Conservation (phyloP, 495 filamentous ascomycete genomes). For the Usnea hakonensis region DNA sequence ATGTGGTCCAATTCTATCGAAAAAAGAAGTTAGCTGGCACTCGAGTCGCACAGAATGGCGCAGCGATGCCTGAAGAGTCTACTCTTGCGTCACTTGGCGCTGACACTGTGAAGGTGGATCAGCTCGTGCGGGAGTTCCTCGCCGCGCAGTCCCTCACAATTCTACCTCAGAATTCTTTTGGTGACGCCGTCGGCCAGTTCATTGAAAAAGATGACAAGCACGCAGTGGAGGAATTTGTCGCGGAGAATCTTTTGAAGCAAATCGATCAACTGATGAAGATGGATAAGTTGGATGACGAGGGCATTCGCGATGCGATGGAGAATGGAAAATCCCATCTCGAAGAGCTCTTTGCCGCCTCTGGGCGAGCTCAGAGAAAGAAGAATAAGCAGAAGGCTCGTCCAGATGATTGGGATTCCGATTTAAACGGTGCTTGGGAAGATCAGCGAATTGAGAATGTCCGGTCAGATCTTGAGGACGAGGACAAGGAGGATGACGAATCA, state of each 20-base stretch:
- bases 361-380: conserved; percentile 50
- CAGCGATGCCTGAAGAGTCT: conserved; percentile 49
- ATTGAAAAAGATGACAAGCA: conserved; percentile 94
- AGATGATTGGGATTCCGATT: conserved; percentile 75
- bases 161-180: conserved; percentile 81
- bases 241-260: conserved; percentile 67
- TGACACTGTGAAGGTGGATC: conserved; percentile 79
- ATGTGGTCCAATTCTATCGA: conserved; percentile 86
- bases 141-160: conserved; percentile 79
- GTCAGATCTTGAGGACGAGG: conserved; percentile 45
- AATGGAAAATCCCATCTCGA: conserved; percentile 62
- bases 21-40: conserved; percentile 60
- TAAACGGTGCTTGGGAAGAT: conserved; percentile 79
- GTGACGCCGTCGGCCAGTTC: conserved; percentile 87
- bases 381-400: conserved; percentile 62
- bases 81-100: conserved; percentile 52
- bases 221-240: conserved; percentile 83
- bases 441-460: conserved; percentile 61
- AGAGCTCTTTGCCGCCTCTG: conserved; percentile 59
- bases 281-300: conserved; percentile 59
- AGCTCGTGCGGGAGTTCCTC: conserved; percentile 79
- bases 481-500: conserved; percentile 37
- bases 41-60: conserved; percentile 34
- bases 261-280: conserved; percentile 63
- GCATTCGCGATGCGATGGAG: conserved; percentile 64